Percentiles rank a stretch among this genome's conserved stretches.
These are phyloP conservation scores for Backusella sp. DNA, from an alignment of 192 early-diverging fungal genomes.

Conservation along the genomic window DNA sequence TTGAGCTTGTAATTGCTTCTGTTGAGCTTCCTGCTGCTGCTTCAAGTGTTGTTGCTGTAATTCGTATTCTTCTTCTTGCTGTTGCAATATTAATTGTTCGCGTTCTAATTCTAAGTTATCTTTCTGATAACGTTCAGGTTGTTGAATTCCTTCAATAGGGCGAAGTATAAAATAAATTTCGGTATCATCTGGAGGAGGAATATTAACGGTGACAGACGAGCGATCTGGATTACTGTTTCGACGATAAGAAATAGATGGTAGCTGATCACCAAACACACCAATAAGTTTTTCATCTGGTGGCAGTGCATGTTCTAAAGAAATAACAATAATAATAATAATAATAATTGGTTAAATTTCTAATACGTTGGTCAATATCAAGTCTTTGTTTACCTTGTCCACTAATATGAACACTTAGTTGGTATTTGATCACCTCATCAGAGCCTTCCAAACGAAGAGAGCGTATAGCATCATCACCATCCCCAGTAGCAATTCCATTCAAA, in stretches of 20 bases:
- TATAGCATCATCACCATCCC: slow-evolving; percentile 17
- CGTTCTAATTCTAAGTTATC: background rate
- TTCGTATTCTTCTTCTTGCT: background rate
- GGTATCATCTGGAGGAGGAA: slow-evolving; percentile 18
- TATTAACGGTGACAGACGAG: slow-evolving; percentile 22
- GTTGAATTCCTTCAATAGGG: background rate
- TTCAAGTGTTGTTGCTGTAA: background rate
- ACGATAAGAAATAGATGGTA: slow-evolving; percentile 10
- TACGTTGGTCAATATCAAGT: background rate
- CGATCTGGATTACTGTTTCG: slow-evolving; percentile 31
- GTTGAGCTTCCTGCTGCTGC: background rate
- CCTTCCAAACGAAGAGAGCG: slow-evolving; percentile 19
- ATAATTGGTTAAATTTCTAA: slow-evolving; percentile 1
- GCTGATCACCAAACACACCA: slow-evolving; percentile 14
- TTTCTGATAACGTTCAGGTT: background rate
- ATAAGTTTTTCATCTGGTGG: slow-evolving; percentile 11
- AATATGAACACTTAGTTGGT: slow-evolving; percentile 15
- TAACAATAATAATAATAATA: background rate
- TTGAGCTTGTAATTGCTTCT: background rate
- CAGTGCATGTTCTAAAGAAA: slow-evolving; percentile 16
- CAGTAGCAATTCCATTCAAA: slow-evolving; percentile 39
- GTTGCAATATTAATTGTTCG: background rate
- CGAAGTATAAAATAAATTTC: slow-evolving; percentile 33
- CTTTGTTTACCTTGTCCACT: slow-evolving; percentile 23
- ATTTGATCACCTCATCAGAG: slow-evolving; percentile 8